Conservation (phyloP, 305 asterid genomes). For the Caryopteris hybrid region DNA sequence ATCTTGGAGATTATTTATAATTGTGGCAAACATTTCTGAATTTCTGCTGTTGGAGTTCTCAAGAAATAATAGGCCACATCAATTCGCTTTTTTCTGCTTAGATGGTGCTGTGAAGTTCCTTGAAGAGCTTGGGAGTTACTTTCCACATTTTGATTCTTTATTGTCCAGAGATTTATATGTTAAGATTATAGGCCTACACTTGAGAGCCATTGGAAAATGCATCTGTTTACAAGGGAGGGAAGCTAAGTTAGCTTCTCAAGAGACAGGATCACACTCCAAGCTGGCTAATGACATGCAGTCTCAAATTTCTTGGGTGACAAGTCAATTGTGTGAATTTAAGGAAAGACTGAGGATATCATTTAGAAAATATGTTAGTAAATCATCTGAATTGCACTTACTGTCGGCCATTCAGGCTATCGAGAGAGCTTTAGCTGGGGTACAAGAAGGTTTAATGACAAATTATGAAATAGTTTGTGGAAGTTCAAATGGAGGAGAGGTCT, state of each 20-base stretch:
- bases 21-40: conserved; percentile 47
- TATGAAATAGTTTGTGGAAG: conserved; percentile 58
- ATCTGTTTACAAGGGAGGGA: conserved; percentile 72
- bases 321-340: conserved; percentile 51
- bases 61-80: conserved; percentile 36
- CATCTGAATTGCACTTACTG: conserved; percentile 64
- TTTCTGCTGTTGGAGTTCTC: conserved; percentile 61
- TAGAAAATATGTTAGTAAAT: conserved; percentile 45
- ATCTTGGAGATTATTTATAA: conserved; percentile 45
- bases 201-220: conserved; percentile 83
- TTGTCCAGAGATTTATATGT: conserved; percentile 52
- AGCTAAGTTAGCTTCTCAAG: conserved; percentile 64
- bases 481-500: conserved; percentile 64
- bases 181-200: conserved; percentile 62
- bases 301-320: conserved; percentile 30
- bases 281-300: conserved; percentile 29
- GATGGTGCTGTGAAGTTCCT: conserved; percentile 73
- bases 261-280: conserved; percentile 47
- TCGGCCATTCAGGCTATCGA: conserved; percentile 71
- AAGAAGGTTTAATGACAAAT: conserved; percentile 53
- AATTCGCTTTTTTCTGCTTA: conserved; percentile 48
- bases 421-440: conserved; percentile 89
- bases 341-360: conserved; percentile 64
- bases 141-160: conserved; percentile 51
- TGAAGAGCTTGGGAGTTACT: conserved; percentile 69